A percentile compares a stretch with the other conserved stretches of the same genome.
These are phyloP conservation scores for Linnemannia hyalina DNA, from an alignment of 192 early-diverging fungal genomes.

Conservation along the genomic window DNA sequence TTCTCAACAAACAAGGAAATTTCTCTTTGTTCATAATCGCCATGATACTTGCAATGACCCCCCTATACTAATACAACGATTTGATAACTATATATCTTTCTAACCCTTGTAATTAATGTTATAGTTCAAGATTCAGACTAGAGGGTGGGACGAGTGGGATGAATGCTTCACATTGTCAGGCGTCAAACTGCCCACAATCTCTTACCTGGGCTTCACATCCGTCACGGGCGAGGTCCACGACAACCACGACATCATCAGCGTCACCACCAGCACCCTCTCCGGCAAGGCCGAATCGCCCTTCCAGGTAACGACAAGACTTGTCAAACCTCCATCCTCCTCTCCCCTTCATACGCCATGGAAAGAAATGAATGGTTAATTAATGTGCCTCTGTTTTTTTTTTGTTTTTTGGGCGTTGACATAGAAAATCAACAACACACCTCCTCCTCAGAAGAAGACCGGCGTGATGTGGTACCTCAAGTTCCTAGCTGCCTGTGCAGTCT, in stretches of 20 bases:
- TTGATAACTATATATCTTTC: not conserved
- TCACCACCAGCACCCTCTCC: slow-evolving; percentile 57
- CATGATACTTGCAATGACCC: not conserved
- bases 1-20: not conserved
- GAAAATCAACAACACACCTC: slow-evolving; percentile 37
- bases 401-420: not conserved
- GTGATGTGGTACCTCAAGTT: slow-evolving; percentile 57
- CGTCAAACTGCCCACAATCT: slow-evolving; percentile 77
- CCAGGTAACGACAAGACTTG: not conserved
- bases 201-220: slow-evolving; percentile 94
- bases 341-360: not conserved
- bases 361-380: too few species aligned
- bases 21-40: not conserved
- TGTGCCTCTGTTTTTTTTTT: not conserved
- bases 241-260: slow-evolving; percentile 67
- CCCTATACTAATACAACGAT: too few species aligned
- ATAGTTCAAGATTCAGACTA: slow-evolving; percentile 63
- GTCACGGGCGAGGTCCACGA: slow-evolving; percentile 93
- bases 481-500: slow-evolving; percentile 48
- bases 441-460: slow-evolving; percentile 48
- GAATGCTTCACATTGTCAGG: slow-evolving; percentile 89
- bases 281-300: slow-evolving; percentile 4
- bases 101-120: not conserved
- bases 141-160: slow-evolving; percentile 77
- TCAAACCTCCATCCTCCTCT: not conserved